These are phyloP conservation scores for Agrocybe chaxingu DNA, from an alignment of 768 basidiomycete species.

Conservation along the genomic window DNA sequence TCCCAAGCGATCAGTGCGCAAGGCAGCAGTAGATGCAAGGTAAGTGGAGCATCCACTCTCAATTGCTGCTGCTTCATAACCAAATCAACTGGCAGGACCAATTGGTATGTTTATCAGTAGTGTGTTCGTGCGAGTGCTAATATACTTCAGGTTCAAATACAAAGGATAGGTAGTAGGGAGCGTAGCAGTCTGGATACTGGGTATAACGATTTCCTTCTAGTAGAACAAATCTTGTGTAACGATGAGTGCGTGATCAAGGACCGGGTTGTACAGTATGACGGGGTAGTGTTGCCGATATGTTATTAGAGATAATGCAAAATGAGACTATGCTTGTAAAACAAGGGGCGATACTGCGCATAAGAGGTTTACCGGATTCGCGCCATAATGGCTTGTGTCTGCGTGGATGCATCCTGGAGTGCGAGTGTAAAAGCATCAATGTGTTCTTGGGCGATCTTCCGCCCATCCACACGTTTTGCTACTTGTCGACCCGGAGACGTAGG, in stretches of 20 bases:
- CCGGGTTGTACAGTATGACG: conserved; percentile 26
- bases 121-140: conserved; percentile 18
- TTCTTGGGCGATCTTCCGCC: conserved; percentile 70
- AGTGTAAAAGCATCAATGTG: conserved; percentile 74
- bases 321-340: neutral
- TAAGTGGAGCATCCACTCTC: conserved; percentile 15
- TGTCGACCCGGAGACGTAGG: conserved; percentile 27
- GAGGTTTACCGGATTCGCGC: conserved; percentile 34
- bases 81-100: conserved; percentile 32
- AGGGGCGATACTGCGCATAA: neutral
- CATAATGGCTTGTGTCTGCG: conserved; percentile 82
- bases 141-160: conserved; percentile 52
- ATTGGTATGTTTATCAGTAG: conserved; percentile 33
- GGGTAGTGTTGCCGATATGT: conserved; percentile 27
- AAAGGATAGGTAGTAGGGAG: conserved; percentile 36
- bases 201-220: conserved; percentile 26
- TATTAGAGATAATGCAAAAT: conserved; percentile 22
- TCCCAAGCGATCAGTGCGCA: conserved; percentile 79
- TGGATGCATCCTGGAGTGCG: conserved; percentile 67
- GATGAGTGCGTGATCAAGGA: conserved; percentile 10
- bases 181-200: conserved; percentile 13
- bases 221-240: conserved; percentile 14
- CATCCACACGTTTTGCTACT: conserved; percentile 53
- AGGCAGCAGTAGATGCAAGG: conserved; percentile 84
- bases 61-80: neutral